These are phyloP conservation scores for Fusarium solani-melongenae DNA, from an alignment of 2,329 filamentous ascomycete genomes.

Conservation along the genomic window DNA sequence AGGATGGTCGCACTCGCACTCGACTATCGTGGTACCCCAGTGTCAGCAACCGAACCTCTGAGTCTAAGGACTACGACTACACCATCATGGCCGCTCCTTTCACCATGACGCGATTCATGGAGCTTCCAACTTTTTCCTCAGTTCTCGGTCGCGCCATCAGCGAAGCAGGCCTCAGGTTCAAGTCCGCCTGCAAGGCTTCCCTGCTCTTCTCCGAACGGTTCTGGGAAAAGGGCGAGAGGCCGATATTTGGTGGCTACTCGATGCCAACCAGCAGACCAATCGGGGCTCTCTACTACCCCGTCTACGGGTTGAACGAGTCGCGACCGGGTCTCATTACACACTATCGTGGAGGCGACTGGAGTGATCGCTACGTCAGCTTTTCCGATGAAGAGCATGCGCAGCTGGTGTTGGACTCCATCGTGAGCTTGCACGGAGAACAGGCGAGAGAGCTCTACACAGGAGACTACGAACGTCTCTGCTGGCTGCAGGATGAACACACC, in stretches of 20 bases:
- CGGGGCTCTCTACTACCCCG: conserved; percentile 73
- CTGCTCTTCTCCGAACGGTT: conserved; percentile 69
- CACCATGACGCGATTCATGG: conserved; percentile 71
- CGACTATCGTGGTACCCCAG: conserved; percentile 48
- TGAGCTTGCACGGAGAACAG: conserved; percentile 10
- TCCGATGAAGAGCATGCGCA: conserved; percentile 48
- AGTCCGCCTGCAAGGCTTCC: conserved; percentile 55
- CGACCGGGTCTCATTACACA: conserved; percentile 71
- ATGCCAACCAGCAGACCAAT: conserved; percentile 68
- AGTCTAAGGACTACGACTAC: conserved; percentile 68
- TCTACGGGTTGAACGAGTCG: conserved; percentile 72
- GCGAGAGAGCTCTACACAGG: conserved; percentile 2
- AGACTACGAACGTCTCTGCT: conserved; percentile 18
- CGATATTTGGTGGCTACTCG: conserved; percentile 74
- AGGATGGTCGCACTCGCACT: background rate
- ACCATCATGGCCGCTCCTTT: conserved; percentile 74
- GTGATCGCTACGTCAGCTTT: conserved; percentile 2
- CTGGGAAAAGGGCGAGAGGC: conserved; percentile 62
- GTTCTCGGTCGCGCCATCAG: conserved; percentile 12
- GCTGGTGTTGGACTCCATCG: conserved; percentile 12
- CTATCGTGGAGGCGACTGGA: conserved; percentile 60
- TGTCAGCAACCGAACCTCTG: conserved; percentile 58
- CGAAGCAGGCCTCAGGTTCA: conserved; percentile 19
- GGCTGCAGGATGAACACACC: conserved; percentile 15
- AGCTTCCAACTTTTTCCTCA: conserved; percentile 55